Conservation (phyloP, 805 yeast species). For the Candida gorgasii region DNA sequence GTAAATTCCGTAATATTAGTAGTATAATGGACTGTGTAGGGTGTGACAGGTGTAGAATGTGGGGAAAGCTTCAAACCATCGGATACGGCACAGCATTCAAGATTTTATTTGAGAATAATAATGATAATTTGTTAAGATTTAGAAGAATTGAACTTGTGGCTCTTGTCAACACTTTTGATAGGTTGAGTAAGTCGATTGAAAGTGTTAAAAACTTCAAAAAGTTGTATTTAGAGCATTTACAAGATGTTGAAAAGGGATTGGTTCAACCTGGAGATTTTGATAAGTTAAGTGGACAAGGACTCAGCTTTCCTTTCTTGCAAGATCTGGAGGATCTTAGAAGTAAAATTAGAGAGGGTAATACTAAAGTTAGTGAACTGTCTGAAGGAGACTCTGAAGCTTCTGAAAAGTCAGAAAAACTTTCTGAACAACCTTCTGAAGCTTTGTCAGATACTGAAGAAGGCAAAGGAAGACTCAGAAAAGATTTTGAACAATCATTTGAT, state of each 20-base stretch:
- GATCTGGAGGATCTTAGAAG: constrained; percentile 11
- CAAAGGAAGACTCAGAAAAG: constrained; percentile 21
- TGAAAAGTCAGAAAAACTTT: neutral
- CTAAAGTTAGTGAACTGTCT: no score
- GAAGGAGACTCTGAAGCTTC: neutral
- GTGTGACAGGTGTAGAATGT: constrained; percentile 93
- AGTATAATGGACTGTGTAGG: constrained; percentile 98
- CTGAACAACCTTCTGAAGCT: no score
- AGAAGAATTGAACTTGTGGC: constrained; percentile 86
- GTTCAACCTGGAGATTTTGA: constrained; percentile 45
- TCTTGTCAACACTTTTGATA: constrained; percentile 86
- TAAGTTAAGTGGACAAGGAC: constrained; percentile 28
- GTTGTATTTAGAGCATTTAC: constrained; percentile 47
- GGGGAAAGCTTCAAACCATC: constrained; percentile 97
- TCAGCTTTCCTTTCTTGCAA: constrained; percentile 38
- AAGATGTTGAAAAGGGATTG: constrained; percentile 39
- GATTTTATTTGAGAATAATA: constrained; percentile 74
- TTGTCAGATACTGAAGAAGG: neutral
- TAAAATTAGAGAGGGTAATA: constrained; percentile 11
- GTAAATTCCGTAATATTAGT: constrained; percentile 84
- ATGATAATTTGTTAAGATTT: constrained; percentile 54
- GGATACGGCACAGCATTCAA: constrained; percentile 98
- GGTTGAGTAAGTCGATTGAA: constrained; percentile 80
- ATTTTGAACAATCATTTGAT: constrained; percentile 39
- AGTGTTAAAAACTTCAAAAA: constrained; percentile 71